Base-by-base conservation (phyloP, 2,329 filamentous ascomycete species). In the Penicillium sp. region DNA sequence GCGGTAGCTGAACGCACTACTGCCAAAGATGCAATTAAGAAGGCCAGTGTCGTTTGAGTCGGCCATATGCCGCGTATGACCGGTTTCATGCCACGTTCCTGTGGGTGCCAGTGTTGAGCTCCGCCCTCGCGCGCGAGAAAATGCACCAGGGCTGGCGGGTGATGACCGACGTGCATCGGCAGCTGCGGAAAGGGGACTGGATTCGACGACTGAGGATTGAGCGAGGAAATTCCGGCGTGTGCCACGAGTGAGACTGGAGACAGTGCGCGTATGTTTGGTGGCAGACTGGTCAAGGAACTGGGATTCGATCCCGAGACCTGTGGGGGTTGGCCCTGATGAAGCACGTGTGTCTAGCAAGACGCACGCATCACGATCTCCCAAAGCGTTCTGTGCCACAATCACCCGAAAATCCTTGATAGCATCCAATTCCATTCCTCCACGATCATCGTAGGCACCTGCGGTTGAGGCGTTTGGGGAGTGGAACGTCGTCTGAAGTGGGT, bases 11-110 rank as follows among this genome's bases (percentile, higher is more conserved):
- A 79, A 76, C 26, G 74, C 72, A 37, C 73, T 73, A 45, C 76
- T 78, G 18, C 78, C 78, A 55, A 81, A 81, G 57, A 80, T 80
- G 58, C 77, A 80, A 45, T 79, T 77, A 41, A 81, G 51, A 59
- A 60, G 65, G 56, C 62, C 74, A 54, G 58, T 71, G 64, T 79
- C 77, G 32, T 73, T 74, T 8, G 71, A 70, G 50, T 79, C 75
- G 20, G 67, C 53, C 25, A 64, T 53, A 40, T 59, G 53, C 13
- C 67, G 64, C 17, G 60, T 64, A 39, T 59, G 61, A n/a, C 63
- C 59, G 35, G 51, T 49, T 34, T 65, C 68, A 41, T 58, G 51
- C 43, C 54, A 51, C 21, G 55, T 56, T 16, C 58, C 58, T 2
- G 53, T 48, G 3, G 61, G 60, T 10, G 69, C 66, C 33, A 72